Conservation (phyloP, 345 rosid species). For the Odontarrhena argentea region DNA sequence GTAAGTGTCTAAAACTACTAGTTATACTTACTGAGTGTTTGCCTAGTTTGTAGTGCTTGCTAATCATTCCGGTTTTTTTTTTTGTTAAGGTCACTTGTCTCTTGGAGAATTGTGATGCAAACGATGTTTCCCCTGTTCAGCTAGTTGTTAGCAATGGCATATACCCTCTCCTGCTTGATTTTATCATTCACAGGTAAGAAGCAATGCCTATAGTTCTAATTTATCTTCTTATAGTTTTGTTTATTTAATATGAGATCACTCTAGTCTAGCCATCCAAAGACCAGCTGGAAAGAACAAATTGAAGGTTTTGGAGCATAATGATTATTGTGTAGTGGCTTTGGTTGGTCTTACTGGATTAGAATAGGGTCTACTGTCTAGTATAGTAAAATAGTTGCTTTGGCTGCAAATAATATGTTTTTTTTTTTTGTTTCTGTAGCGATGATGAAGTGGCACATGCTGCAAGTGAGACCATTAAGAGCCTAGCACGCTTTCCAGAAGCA, state of each 20-base stretch:
- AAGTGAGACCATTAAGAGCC: slow-evolving; percentile 60
- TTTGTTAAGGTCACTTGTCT: slow-evolving; percentile 58
- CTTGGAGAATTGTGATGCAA: slow-evolving; percentile 52
- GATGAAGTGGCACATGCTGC: slow-evolving; percentile 83
- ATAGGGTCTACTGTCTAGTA: background rate
- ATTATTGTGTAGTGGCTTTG: background rate
- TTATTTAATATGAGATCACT: slow-evolving; percentile 4
- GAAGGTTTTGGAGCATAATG: background rate
- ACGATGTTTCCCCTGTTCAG: slow-evolving; percentile 50
- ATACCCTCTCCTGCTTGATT: slow-evolving; percentile 78
- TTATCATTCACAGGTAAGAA: slow-evolving; percentile 65
- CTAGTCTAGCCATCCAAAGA: background rate
- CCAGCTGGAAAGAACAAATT: background rate
- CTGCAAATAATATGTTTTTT: background rate
- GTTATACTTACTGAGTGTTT: background rate
- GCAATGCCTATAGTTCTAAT: background rate
- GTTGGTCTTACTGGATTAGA: slow-evolving; percentile 5
- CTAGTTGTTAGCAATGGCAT: slow-evolving; percentile 55
- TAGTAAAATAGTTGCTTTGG: background rate
- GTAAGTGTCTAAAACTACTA: slow-evolving; percentile 45
- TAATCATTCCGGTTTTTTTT: slow-evolving; percentile 21
- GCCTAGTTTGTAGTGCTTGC: background rate
- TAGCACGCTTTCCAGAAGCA: slow-evolving; percentile 68
- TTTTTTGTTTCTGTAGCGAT: slow-evolving; percentile 47
- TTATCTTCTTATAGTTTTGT: background rate